Conservation (phyloP, 345 rosid species). For the Excoecaria agallocha region DNA sequence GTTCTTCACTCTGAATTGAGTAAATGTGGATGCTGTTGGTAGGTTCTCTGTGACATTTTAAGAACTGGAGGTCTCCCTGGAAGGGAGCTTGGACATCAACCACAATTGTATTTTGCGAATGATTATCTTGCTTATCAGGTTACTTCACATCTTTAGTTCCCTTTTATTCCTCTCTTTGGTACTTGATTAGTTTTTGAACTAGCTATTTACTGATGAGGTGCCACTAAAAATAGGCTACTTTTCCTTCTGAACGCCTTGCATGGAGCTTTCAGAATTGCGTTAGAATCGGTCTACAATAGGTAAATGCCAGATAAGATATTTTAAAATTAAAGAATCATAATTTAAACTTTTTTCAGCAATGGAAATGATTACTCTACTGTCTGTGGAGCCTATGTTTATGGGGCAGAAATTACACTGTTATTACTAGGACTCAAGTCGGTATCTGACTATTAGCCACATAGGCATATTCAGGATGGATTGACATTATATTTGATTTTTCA, state of each 20-base stretch:
- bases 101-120: constrained; percentile 63
- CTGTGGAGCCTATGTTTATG: not conserved
- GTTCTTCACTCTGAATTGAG: not conserved
- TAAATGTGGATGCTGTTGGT: constrained; percentile 7
- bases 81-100: constrained; percentile 58
- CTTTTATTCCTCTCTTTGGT: not conserved
- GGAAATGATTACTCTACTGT: too few species aligned
- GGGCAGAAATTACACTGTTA: not conserved
- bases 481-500: not conserved
- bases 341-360: not conserved
- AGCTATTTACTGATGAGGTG: constrained; percentile 36
- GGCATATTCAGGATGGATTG: not conserved
- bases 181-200: constrained; percentile 5
- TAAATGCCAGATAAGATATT: constrained; percentile 25
- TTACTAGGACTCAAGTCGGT: not conserved
- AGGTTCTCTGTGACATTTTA: constrained; percentile 90
- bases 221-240: constrained; percentile 56
- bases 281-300: constrained; percentile 83
- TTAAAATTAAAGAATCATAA: not conserved
- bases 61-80: constrained; percentile 92
- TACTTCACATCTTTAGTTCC: constrained; percentile 3
- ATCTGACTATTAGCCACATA: not conserved
- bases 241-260: constrained; percentile 81
- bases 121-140: constrained; percentile 91
- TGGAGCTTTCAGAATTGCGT: constrained; percentile 88